Conservation (phyloP, 2,329 filamentous ascomycete genomes). For the Pseudogymnoascus sp. region DNA sequence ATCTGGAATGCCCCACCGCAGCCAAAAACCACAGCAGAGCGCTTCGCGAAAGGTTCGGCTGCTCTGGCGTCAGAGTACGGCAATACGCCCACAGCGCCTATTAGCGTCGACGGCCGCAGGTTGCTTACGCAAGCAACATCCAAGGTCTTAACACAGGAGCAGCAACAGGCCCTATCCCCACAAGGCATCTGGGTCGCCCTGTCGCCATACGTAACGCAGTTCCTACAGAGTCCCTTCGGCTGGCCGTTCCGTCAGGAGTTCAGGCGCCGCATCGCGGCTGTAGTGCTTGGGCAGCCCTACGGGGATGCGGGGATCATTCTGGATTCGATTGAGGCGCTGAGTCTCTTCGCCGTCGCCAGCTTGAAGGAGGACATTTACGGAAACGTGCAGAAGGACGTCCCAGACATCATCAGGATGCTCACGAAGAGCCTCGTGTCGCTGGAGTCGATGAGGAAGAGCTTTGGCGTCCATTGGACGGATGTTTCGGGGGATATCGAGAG, state of each 20-base stretch:
- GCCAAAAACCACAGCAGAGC: constrained; percentile 14
- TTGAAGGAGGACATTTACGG: constrained; percentile 76
- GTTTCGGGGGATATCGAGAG: constrained; percentile 46
- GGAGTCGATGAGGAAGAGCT: constrained; percentile 52
- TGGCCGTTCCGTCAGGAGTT: constrained; percentile 64
- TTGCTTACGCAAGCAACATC: constrained; percentile 32
- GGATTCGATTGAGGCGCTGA: constrained; percentile 63
- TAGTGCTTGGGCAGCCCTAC: constrained; percentile 66
- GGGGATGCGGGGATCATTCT: constrained; percentile 60
- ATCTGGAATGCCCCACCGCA: constrained; percentile 20
- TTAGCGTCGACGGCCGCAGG: constrained; percentile 32
- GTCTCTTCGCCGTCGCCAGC: constrained; percentile 61
- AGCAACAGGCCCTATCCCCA: constrained; percentile 44
- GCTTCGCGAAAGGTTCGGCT: constrained; percentile 18
- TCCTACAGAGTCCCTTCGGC: constrained; percentile 49
- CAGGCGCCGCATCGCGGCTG: constrained; percentile 51
- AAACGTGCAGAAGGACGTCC: constrained; percentile 75
- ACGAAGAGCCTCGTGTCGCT: constrained; percentile 61
- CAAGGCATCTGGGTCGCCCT: constrained; percentile 39
- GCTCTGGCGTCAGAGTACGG: constrained; percentile 17
- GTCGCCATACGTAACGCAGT: constrained; percentile 8
- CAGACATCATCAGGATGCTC: constrained; percentile 63
- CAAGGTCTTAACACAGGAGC: constrained; percentile 33
- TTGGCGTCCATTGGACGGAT: constrained; percentile 73
- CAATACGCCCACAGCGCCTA: constrained; percentile 18